Evolutionary conservation across 2,329 filamentous ascomycete genomes (phyloP).

Genomic region (Penicillium griseofulvum): DNA sequence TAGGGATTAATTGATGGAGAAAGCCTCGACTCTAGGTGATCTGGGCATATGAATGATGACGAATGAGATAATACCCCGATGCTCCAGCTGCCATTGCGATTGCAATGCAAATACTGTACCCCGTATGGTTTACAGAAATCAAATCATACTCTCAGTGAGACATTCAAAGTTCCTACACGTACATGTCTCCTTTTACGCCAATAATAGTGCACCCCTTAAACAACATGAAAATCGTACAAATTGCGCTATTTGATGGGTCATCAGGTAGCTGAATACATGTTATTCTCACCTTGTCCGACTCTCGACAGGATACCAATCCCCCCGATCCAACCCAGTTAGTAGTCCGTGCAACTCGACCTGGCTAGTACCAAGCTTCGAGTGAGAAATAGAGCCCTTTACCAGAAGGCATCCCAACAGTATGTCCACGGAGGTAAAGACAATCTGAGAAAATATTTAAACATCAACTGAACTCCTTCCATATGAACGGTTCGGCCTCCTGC

Average conservation of each 20-base stretch:
- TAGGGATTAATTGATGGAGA: background rate
- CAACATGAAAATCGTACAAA: background rate
- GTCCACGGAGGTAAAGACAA: background rate
- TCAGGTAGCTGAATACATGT: background rate
- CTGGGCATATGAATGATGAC: constrained; percentile 12
- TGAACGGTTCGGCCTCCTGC: too few species aligned
- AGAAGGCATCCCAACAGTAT: background rate
- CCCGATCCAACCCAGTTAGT: background rate
- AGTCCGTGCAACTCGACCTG: background rate
- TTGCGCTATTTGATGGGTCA: background rate
- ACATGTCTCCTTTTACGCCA: background rate
- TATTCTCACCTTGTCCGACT: constrained; percentile 5
- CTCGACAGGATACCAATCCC: constrained; percentile 5
- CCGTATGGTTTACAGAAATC: constrained; percentile 1
- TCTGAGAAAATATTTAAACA: background rate
- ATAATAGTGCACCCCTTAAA: background rate
- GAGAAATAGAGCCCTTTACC: background rate
- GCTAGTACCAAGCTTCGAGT: background rate
- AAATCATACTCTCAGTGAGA: background rate
- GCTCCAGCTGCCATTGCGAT: background rate
- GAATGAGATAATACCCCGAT: constrained; percentile 25
- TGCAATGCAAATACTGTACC: background rate
- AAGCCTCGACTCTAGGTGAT: background rate
- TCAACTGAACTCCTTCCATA: background rate
- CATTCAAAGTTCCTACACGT: background rate